A percentile compares a stretch with the other conserved stretches of the same genome.
These are phyloP conservation scores for Rhodamnia rubescens DNA, from an alignment of 345 rosid species.

Conservation along the genomic window DNA sequence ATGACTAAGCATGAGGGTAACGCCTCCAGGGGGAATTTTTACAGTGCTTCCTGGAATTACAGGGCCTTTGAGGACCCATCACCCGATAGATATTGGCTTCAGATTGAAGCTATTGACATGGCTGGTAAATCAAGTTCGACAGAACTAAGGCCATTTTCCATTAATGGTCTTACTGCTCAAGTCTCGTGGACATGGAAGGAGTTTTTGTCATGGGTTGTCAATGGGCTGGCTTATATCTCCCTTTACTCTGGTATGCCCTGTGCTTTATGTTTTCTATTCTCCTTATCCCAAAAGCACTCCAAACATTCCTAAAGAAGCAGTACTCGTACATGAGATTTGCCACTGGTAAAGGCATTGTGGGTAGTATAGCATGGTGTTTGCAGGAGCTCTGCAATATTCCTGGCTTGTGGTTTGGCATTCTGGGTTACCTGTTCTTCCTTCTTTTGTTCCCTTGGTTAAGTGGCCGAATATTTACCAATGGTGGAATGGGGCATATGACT, in stretches of 20 bases:
- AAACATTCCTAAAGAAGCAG: constrained; percentile 35
- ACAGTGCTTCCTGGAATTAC: constrained; percentile 77
- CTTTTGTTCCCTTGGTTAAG: constrained; percentile 64
- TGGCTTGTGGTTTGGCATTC: constrained; percentile 50
- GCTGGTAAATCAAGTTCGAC: constrained; percentile 43
- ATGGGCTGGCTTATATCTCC: constrained; percentile 66
- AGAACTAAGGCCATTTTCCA: constrained; percentile 71
- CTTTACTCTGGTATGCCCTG: constrained; percentile 48
- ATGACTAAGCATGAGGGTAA: constrained; percentile 46
- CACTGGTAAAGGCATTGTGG: constrained; percentile 32
- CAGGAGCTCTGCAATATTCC: constrained; percentile 64
- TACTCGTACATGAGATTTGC: constrained; percentile 40
- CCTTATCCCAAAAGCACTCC: constrained; percentile 46
- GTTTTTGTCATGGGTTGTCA: constrained; percentile 82
- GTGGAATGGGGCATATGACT: constrained; percentile 65
- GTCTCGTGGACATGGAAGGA: constrained; percentile 93
- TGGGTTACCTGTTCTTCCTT: constrained; percentile 56
- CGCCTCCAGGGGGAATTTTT: constrained; percentile 53
- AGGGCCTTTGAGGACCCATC: constrained; percentile 82
- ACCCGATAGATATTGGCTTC: constrained; percentile 83
- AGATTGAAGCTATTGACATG: constrained; percentile 57
- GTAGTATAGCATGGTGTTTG: constrained; percentile 44
- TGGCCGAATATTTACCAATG: constrained; percentile 57
- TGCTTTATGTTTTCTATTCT: constrained; percentile 32
- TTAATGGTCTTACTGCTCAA: constrained; percentile 48